Evolutionary conservation across 2,329 filamentous ascomycete species (phyloP).

Genomic region (Nakataea oryzae): DNA sequence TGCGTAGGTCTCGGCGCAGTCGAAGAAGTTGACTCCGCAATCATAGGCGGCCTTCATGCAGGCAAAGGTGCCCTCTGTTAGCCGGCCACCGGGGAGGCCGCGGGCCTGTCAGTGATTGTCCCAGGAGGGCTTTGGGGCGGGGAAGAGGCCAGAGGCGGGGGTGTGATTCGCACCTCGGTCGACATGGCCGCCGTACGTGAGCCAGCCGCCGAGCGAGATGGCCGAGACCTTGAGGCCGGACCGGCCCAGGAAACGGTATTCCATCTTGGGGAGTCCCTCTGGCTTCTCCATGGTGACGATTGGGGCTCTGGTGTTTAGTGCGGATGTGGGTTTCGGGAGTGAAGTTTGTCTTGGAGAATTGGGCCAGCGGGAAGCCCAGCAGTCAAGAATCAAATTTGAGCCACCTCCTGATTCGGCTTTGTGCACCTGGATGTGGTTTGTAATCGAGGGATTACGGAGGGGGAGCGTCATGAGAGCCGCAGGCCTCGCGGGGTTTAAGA

Average conservation of each 20-base stretch:
- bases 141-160: not conserved
- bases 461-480: not conserved
- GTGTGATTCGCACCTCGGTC: constrained; percentile 42
- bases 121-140: not conserved
- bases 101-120: not conserved
- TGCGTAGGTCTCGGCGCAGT: constrained; percentile 49
- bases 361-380: not conserved
- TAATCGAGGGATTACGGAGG: not conserved
- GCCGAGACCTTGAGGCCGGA: constrained; percentile 66
- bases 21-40: constrained; percentile 52
- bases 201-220: constrained; percentile 61
- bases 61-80: constrained; percentile 42
- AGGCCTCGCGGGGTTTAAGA: not conserved
- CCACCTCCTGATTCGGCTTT: not conserved
- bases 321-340: not conserved
- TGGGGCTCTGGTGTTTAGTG: not conserved
- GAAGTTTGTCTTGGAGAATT: not conserved
- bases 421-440: not conserved
- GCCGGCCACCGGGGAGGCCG: not conserved
- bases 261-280: constrained; percentile 33
- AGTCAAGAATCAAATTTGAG: not conserved
- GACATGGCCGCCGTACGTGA: constrained; percentile 64
- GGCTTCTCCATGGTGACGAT: constrained; percentile 1
- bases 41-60: constrained; percentile 55
- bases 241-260: constrained; percentile 61